Percentiles rank a stretch among this genome's conserved stretches.
These are phyloP conservation scores for Phytophthora boehmeriae DNA, from an alignment of 352 stramenopile genomes.

Conservation along the genomic window DNA sequence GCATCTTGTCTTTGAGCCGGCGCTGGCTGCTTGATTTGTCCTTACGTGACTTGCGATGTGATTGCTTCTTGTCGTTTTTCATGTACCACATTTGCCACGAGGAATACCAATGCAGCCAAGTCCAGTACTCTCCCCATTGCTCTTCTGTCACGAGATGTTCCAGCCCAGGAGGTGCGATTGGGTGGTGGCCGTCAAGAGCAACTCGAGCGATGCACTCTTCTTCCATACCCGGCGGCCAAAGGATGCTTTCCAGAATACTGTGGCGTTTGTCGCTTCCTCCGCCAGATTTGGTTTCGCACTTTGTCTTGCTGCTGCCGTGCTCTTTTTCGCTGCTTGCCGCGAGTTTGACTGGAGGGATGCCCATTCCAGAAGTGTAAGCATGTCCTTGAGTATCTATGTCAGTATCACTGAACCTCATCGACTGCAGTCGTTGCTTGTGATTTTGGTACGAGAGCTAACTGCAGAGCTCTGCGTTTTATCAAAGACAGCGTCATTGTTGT, in stretches of 20 bases:
- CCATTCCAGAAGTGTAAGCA: constrained; percentile 2
- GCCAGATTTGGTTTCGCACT: not conserved
- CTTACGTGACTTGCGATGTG: constrained; percentile 18
- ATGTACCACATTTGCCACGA: constrained; percentile 73
- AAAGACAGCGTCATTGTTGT: too few relatives aligned
- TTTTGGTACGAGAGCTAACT: not conserved
- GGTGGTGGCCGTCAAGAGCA: constrained; percentile 31
- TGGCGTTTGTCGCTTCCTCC: not conserved
- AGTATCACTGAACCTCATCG: not conserved
- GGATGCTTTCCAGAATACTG: constrained; percentile 22
- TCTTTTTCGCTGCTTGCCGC: not conserved
- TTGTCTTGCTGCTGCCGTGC: not conserved
- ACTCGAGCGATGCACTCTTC: constrained; percentile 33
- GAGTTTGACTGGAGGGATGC: constrained; percentile 8
- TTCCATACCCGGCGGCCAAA: constrained; percentile 67
- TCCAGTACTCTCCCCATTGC: constrained; percentile 65
- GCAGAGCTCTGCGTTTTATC: too few relatives aligned
- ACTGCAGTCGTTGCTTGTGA: not conserved
- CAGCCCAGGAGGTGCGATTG: constrained; percentile 50
- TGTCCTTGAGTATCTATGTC: not conserved
- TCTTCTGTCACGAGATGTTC: constrained; percentile 59
- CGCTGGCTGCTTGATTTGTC: constrained; percentile 6
- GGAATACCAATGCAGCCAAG: constrained; percentile 73
- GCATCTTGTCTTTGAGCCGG: not conserved
- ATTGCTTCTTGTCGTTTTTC: constrained; percentile 43